phyloP scores from a whole-genome alignment of 306 rosid genomes.

The Vigna trinervia region DNA sequence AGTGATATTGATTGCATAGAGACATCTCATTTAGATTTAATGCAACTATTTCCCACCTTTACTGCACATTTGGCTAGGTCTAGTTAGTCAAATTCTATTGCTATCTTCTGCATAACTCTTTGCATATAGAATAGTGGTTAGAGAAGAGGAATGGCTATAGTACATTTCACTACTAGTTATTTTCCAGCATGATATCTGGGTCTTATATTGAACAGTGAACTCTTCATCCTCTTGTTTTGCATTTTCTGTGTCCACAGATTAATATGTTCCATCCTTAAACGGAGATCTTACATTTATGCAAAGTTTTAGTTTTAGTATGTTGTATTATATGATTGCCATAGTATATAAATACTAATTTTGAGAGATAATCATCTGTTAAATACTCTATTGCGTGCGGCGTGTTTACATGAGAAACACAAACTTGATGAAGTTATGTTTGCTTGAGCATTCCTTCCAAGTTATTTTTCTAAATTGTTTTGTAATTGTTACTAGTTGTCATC shows the following conservation, averaged over 20 bases:
- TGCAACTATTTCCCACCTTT: conserved; percentile 5
- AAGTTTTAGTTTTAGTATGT: conserved; percentile 21
- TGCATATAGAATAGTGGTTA: conserved; percentile 23
- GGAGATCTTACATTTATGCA: conserved; percentile 5
- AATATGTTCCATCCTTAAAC: conserved; percentile 7
- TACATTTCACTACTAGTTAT: too few species aligned
- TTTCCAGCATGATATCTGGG: too few species aligned
- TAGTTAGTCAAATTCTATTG: background rate
- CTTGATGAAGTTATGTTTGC: conserved; percentile 13
- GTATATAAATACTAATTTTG: conserved; percentile 8
- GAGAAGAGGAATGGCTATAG: background rate
- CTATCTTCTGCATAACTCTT: conserved; percentile 36
- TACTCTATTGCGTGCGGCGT: background rate
- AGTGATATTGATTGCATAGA: conserved; percentile 9
- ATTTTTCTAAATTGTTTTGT: conserved; percentile 11
- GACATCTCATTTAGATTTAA: conserved; percentile 3
- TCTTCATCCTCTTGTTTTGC: conserved; percentile 12
- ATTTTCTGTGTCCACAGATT: background rate
- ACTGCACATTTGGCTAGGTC: background rate
- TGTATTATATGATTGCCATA: background rate
- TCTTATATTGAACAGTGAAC: background rate
- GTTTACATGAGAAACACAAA: background rate
- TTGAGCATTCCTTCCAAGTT: conserved; percentile 6
- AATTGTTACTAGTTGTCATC: conserved; percentile 5
- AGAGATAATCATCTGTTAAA: background rate